Percentiles rank a stretch among this genome's conserved stretches.
Evolutionary conservation across 1,284 basidiomycete genomes (phyloP).

Genomic region (Tremellales sp.): DNA sequence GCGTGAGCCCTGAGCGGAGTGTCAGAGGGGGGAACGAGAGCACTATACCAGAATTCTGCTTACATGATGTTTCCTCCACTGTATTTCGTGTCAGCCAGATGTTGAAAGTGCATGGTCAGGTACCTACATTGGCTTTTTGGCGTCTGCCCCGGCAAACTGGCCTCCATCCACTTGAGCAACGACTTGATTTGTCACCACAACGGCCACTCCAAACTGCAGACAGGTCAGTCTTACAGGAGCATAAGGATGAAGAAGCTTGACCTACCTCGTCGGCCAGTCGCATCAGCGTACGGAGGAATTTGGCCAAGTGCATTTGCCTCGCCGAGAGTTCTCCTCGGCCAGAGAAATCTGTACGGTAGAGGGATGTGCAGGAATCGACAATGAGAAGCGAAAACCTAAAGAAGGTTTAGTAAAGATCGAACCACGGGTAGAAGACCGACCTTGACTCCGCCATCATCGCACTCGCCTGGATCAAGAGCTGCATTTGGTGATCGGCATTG

Average conservation of each 20-base stretch:
- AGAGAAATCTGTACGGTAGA: conserved; percentile 94
- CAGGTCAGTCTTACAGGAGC: conserved; percentile 1
- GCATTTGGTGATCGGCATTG: conserved; percentile 96
- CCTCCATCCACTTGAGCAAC: conserved; percentile 96
- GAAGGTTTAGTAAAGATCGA: background rate
- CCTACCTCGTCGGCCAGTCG: conserved; percentile 90
- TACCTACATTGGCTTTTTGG: conserved; percentile 81
- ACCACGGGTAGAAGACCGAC: conserved; percentile 50
- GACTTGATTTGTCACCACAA: conserved; percentile 97
- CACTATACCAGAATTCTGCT: conserved; percentile 19
- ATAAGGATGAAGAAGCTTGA: background rate
- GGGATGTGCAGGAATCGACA: conserved; percentile 92
- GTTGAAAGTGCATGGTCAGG: background rate
- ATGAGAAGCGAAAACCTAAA: conserved; percentile 89
- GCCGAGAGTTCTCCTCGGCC: conserved; percentile 95
- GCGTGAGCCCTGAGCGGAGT: too few relatives aligned
- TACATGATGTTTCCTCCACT: conserved; percentile 89
- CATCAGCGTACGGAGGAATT: conserved; percentile 89
- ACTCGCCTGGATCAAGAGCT: conserved; percentile 84
- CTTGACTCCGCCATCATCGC: conserved; percentile 96
- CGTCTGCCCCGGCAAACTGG: conserved; percentile 78
- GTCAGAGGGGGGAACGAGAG: conserved; percentile 6
- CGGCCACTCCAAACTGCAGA: conserved; percentile 86
- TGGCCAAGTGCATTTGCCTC: conserved; percentile 94
- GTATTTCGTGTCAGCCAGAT: conserved; percentile 12